Conservation (phyloP, 352 stramenopile species). For the Phytophthora uliginosa region DNA sequence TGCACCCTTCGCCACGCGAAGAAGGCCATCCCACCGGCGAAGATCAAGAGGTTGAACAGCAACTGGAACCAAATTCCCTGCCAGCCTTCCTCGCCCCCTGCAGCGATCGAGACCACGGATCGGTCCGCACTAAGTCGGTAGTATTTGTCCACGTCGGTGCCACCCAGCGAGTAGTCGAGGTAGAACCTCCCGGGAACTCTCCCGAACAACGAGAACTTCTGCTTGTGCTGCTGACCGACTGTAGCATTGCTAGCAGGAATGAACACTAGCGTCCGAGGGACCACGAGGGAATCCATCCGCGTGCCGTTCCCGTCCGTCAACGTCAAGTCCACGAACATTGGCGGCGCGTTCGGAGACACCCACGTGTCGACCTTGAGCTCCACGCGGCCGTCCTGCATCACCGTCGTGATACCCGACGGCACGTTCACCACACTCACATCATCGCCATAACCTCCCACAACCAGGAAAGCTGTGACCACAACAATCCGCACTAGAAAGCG, state of each 20-base stretch:
- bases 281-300: constrained; percentile 40
- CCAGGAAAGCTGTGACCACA: constrained; percentile 1
- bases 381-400: constrained; percentile 47
- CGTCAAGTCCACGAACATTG: constrained; percentile 57
- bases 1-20: constrained; percentile 74
- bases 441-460: constrained; percentile 5
- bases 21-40: constrained; percentile 59
- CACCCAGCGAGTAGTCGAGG: constrained; percentile 59
- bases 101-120: constrained; percentile 66
- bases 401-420: constrained; percentile 59
- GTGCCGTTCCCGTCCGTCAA: constrained; percentile 56
- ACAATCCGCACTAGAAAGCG: constrained; percentile 8
- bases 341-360: constrained; percentile 46
- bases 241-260: constrained; percentile 33
- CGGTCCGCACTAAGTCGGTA: constrained; percentile 62
- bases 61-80: constrained; percentile 78
- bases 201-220: constrained; percentile 59
- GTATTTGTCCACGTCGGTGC: constrained; percentile 39
- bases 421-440: constrained; percentile 54
- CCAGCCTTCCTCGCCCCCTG: constrained; percentile 58
- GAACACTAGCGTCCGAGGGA: constrained; percentile 53
- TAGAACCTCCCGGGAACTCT: constrained; percentile 57
- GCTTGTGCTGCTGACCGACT: constrained; percentile 28
- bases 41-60: constrained; percentile 68
- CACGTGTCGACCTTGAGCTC: constrained; percentile 57